Percentiles rank a stretch among this genome's conserved stretches.
Evolutionary conservation across 331 rosid genomes (phyloP).

Genomic region (Quercus phellos): DNA sequence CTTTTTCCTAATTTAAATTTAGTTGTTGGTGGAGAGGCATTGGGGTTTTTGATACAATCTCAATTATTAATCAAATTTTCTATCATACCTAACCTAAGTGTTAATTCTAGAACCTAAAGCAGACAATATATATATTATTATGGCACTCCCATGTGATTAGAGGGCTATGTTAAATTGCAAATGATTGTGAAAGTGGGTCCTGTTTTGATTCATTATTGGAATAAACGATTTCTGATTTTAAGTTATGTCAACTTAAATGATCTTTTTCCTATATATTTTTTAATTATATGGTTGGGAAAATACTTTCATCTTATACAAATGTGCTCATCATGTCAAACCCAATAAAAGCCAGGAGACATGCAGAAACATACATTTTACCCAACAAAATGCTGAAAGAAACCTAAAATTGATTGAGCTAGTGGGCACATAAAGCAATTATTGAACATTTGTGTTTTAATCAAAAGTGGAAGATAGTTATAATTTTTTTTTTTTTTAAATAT

Average conservation of each 20-base stretch:
- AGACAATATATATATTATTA: not conserved
- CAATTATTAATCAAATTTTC: constrained; percentile 25
- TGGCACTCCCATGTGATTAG: constrained; percentile 17
- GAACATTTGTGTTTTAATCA: not conserved
- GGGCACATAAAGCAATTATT: constrained; percentile 12
- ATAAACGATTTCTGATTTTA: not conserved
- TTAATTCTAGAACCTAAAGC: not conserved
- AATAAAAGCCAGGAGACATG: not conserved
- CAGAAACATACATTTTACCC: not conserved
- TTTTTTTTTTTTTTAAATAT: no score
- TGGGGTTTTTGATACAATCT: constrained; percentile 17
- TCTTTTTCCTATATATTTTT: not conserved
- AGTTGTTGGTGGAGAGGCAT: constrained; percentile 3
- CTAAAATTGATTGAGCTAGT: constrained; percentile 10
- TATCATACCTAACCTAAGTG: constrained; percentile 34
- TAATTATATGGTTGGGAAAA: not conserved
- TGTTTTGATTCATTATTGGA: constrained; percentile 9
- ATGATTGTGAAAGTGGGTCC: constrained; percentile 31
- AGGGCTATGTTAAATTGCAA: constrained; percentile 1
- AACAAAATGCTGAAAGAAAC: constrained; percentile 6
- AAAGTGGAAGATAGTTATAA: no score
- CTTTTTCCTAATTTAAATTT: not conserved
- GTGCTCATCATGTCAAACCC: not conserved
- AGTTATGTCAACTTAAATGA: not conserved
- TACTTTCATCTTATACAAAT: not conserved